Evolutionary conservation across 1,284 basidiomycete genomes (phyloP), one percentile per base, ranked within the genome.

Genomic region (Cystobasidium pallidum): DNA sequence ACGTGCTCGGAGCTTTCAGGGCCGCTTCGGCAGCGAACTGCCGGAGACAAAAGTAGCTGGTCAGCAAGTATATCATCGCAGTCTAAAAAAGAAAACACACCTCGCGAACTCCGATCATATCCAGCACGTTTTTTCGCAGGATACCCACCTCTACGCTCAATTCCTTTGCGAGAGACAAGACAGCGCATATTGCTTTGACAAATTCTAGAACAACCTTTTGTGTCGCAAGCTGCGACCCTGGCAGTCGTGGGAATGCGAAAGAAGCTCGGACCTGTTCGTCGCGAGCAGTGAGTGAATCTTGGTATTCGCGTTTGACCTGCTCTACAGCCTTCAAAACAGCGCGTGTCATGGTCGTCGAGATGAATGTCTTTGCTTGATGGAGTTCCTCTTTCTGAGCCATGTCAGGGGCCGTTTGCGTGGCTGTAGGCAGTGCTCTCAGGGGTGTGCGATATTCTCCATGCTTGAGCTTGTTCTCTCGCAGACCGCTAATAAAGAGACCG

Each of bases 1-100:
- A 88, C 78, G 96, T 90, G 83, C 95, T 98, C 0, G 95, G 95
- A 79, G 97, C 95, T 70, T 87, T 87, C 84, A 94, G 97, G 0
- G 85, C 81, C 1, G 93, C 93, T 61, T 92, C 90, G 47, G 83
- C 83, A 15, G 91, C 88, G 80, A 76, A 81, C 79, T 71, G 39
- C 28, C 19, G 11, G 1, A 39, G 32, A 49, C 75, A 76, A 15
- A 75, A 8, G 7, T 77, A 61, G 32, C 30, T 19, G 7, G 19
- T 36, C n/a, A 36, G 54, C 15, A 34, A 32, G 8, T 4, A n/a
- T 3, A 34, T 1, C 36, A 15, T 8, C 19, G 19, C 2, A 28
- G n/a, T 1, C 51, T 8, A 34, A 2, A 21, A 3, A 32, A 51
- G 21, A 0, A 24, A n/a, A 66, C 75, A 41, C 54, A 98, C 80